These are phyloP conservation scores for Daldinia sp. DNA, from an alignment of 2,329 filamentous ascomycete species.

Conservation along the genomic window DNA sequence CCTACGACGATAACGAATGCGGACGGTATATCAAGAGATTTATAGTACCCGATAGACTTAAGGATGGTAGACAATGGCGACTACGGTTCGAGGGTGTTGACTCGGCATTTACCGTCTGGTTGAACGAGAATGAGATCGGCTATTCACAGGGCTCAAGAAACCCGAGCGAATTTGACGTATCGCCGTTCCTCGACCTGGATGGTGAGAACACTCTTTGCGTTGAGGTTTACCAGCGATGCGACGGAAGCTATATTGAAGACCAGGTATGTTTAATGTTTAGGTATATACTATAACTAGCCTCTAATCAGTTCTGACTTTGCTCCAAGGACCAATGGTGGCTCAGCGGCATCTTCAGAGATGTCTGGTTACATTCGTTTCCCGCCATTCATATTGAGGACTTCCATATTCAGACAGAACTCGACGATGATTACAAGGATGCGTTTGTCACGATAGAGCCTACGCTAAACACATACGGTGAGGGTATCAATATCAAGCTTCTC, in stretches of 20 bases:
- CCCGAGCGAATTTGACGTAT: constrained; percentile 79
- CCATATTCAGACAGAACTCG: constrained; percentile 66
- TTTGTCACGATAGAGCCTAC: constrained; percentile 61
- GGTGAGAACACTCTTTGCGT: constrained; percentile 70
- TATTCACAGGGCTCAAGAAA: constrained; percentile 81
- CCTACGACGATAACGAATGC: constrained; percentile 72
- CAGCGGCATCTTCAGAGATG: constrained; percentile 76
- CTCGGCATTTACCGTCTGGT: constrained; percentile 76
- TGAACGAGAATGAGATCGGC: constrained; percentile 76
- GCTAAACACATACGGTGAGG: constrained; percentile 53
- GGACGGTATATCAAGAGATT: constrained; percentile 74
- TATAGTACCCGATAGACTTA: constrained; percentile 59
- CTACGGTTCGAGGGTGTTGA: constrained; percentile 82
- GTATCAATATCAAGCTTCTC: constrained; percentile 54
- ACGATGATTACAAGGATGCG: constrained; percentile 66
- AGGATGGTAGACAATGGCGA: constrained; percentile 66
- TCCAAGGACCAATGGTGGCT: constrained; percentile 75
- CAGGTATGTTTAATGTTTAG: constrained; percentile 54
- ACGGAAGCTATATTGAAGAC: constrained; percentile 79
- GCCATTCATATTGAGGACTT: constrained; percentile 67
- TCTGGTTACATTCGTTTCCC: constrained; percentile 73
- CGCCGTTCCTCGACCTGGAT: constrained; percentile 59
- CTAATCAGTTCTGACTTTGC: constrained; percentile 22
- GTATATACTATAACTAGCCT: too few species aligned
- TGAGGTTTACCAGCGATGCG: constrained; percentile 77